Evolutionary conservation across 2,329 filamentous ascomycete genomes (phyloP).

Genomic region (Waltergamsia citrina): DNA sequence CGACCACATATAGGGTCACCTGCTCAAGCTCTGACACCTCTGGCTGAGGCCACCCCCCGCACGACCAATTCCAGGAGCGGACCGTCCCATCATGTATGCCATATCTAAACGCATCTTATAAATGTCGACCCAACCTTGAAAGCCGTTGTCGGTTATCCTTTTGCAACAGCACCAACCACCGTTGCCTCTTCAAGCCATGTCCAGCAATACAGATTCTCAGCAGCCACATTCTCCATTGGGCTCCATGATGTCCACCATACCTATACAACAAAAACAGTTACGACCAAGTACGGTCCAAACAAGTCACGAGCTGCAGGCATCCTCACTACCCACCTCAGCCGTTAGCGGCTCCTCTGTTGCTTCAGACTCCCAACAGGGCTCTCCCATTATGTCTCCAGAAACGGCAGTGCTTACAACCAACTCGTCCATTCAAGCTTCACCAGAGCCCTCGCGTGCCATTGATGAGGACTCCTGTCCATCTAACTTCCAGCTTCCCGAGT

Average conservation of each 20-base stretch:
- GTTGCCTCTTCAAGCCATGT: conserved; percentile 14
- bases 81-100: conserved; percentile 23
- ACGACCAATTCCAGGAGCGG: conserved; percentile 12
- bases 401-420: conserved; percentile 42
- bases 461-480: conserved; percentile 41
- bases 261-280: conserved; percentile 27
- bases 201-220: conserved; percentile 13
- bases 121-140: conserved; percentile 23
- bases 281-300: conserved; percentile 40
- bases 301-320: conserved; percentile 27
- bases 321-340: conserved; percentile 32
- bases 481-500: conserved; percentile 63
- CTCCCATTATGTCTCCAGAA: conserved; percentile 48
- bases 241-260: conserved; percentile 31
- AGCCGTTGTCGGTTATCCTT: conserved; percentile 10
- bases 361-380: conserved; percentile 44
- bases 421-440: conserved; percentile 58
- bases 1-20: conserved; percentile 3
- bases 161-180: not conserved
- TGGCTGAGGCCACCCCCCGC: conserved; percentile 2
- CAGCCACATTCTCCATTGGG: conserved; percentile 10
- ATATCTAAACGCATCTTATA: conserved; percentile 22
- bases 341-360: conserved; percentile 47
- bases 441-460: conserved; percentile 49
- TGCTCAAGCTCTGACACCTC: conserved; percentile 12